Conservation (phyloP, 441 rosid genomes). For the Euphorbia celastroides region DNA sequence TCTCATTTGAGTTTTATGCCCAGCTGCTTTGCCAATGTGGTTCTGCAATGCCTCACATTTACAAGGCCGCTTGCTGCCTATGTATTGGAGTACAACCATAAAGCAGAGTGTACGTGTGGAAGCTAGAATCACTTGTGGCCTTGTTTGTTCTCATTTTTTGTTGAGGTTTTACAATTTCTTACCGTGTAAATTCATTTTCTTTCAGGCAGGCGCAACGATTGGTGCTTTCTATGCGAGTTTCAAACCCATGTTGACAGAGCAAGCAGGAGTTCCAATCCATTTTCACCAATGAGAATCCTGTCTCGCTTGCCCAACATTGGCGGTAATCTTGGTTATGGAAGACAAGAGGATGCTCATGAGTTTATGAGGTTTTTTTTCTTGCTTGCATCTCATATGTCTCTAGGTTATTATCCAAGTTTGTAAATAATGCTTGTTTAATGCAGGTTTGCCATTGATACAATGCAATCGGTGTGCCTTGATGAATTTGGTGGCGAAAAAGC, state of each 20-base stretch:
- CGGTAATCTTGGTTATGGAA: constrained; percentile 95
- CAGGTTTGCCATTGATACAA: constrained; percentile 86
- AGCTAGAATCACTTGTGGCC: constrained; percentile 6
- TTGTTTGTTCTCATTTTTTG: background rate
- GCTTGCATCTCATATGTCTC: constrained; percentile 4
- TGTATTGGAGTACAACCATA: constrained; percentile 80
- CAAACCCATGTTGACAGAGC: constrained; percentile 78
- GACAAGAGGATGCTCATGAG: constrained; percentile 99
- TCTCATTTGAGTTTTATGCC: constrained; percentile 8
- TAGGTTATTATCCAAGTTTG: background rate
- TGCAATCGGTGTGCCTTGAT: constrained; percentile 94
- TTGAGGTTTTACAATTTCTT: background rate
- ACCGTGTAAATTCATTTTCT: background rate
- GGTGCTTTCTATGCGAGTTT: constrained; percentile 93
- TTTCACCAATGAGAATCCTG: constrained; percentile 79
- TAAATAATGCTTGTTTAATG: constrained; percentile 6
- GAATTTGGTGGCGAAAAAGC: constrained; percentile 94
- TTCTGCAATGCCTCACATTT: constrained; percentile 85
- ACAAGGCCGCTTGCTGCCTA: constrained; percentile 91
- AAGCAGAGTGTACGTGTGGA: constrained; percentile 52
- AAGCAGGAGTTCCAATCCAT: constrained; percentile 53
- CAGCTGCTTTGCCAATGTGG: constrained; percentile 97
- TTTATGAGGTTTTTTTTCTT: constrained; percentile 69
- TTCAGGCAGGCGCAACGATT: constrained; percentile 61
- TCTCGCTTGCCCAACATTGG: constrained; percentile 84